Conservation (phyloP, 75 land plant species). For the Isoetes taiwanensis region DNA sequence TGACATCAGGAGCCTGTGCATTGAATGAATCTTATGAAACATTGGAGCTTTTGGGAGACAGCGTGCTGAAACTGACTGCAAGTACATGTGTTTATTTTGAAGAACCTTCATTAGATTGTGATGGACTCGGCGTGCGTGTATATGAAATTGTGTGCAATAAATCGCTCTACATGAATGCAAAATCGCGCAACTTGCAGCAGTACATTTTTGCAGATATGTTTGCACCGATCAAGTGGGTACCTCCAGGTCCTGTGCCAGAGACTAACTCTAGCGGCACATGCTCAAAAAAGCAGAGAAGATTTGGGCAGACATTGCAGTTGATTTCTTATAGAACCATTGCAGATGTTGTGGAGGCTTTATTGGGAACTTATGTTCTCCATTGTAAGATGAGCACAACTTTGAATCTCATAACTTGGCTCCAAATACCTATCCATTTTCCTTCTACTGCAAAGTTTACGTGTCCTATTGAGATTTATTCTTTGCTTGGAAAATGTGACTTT, state of each 20-base stretch:
- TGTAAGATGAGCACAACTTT: conserved; percentile 10
- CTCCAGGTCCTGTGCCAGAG: conserved; percentile 17
- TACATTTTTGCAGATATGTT: conserved; percentile 20
- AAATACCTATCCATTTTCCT: conserved; percentile 16
- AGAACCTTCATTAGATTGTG: neutral
- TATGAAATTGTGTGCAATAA: conserved; percentile 17
- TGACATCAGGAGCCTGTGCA: conserved; percentile 27
- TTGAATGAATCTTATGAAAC: conserved; percentile 17
- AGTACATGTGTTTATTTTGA: conserved; percentile 7
- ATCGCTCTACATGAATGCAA: conserved; percentile 11
- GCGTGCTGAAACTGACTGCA: conserved; percentile 16
- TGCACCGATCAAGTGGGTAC: conserved; percentile 13
- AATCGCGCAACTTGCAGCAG: conserved; percentile 10
- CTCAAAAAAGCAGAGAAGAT: neutral
- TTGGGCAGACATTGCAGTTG: conserved; percentile 7
- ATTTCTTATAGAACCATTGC: conserved; percentile 22
- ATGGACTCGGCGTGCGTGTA: conserved; percentile 1
- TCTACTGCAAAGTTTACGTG: neutral
- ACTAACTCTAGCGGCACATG: neutral
- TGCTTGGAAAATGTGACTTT: neutral
- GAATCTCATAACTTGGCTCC: conserved; percentile 19
- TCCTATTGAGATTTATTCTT: neutral
- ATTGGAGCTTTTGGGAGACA: conserved; percentile 28
- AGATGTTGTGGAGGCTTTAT: conserved; percentile 27
- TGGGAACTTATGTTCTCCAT: conserved; percentile 17